phyloP scores from a whole-genome alignment of 2,329 filamentous ascomycete species.

The Exophiala viscosa region DNA sequence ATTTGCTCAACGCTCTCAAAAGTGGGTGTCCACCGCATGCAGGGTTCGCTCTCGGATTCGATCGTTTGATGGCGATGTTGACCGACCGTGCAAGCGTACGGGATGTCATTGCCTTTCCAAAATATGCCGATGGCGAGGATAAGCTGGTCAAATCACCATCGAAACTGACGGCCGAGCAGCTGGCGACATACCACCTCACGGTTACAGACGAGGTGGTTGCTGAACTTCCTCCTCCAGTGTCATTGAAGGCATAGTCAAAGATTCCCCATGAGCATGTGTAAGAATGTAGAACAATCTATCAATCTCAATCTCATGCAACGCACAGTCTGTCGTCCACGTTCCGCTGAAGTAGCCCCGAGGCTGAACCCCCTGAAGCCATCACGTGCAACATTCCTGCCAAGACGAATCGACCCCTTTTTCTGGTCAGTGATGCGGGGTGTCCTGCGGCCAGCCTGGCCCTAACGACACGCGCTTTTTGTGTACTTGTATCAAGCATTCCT shows the following conservation, averaged over 20 bases:
- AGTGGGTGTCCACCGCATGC: conserved; percentile 93
- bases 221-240: background rate
- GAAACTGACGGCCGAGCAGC: conserved; percentile 57
- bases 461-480: no score
- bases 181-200: conserved; percentile 57
- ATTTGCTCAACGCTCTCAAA: conserved; percentile 75
- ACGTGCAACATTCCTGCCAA: no score
- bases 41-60: conserved; percentile 88
- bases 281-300: background rate
- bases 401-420: no score
- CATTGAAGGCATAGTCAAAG: conserved; percentile 4
- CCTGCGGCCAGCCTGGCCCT: background rate
- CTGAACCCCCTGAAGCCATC: conserved; percentile 7
- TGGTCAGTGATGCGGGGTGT: no score
- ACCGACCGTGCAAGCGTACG: conserved; percentile 71
- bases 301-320: background rate
- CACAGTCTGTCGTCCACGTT: background rate
- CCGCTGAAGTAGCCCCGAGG: background rate
- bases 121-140: conserved; percentile 87
- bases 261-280: no score
- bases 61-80: conserved; percentile 77
- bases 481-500: no score
- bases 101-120: conserved; percentile 96
- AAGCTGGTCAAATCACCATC: conserved; percentile 75
- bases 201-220: conserved; percentile 2